A percentile compares a stretch with the other conserved stretches of the same genome.
These are phyloP conservation scores for Gelatoporia subvermispora DNA, from an alignment of 768 basidiomycete species.

Conservation along the genomic window DNA sequence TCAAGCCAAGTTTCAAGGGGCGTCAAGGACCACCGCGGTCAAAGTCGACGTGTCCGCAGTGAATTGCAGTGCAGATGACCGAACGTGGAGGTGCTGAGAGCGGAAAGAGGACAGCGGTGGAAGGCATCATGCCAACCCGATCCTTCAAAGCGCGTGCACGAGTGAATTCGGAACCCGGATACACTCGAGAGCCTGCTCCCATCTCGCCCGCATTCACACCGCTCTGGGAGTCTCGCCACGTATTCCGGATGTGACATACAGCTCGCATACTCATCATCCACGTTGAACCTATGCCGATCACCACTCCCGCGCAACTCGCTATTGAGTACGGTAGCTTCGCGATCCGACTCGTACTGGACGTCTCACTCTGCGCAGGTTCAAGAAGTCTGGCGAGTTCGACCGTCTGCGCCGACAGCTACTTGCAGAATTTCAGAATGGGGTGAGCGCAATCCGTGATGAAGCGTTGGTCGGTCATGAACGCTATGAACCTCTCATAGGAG, in stretches of 20 bases:
- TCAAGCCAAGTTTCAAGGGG: too few species aligned
- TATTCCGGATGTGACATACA: too few species aligned
- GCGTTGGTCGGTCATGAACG: neutral
- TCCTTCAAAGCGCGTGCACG: too few species aligned
- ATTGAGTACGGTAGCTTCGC: conserved; percentile 46
- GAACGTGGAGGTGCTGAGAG: neutral
- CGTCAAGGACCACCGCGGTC: neutral
- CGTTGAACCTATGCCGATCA: conserved; percentile 37
- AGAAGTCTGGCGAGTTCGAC: conserved; percentile 77
- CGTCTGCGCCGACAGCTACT: conserved; percentile 63
- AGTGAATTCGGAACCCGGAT: conserved; percentile 1
- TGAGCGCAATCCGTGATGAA: conserved; percentile 28
- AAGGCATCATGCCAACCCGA: conserved; percentile 5
- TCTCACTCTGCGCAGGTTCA: conserved; percentile 47
- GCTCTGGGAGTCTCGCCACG: conserved; percentile 3
- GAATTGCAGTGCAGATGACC: conserved; percentile 3
- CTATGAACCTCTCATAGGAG: conserved; percentile 33
- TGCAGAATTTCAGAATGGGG: conserved; percentile 55
- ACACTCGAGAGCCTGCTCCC: neutral
- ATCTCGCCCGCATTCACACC: neutral
- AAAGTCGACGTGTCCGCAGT: conserved; percentile 3
- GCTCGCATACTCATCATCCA: neutral
- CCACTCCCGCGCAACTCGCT: conserved; percentile 56
- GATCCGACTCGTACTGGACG: neutral
- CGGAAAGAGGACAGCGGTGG: conserved; percentile 7